Evolutionary conservation across 805 yeast genomes (phyloP).

Genomic region (Cyberlindnera samutprakarnensis): DNA sequence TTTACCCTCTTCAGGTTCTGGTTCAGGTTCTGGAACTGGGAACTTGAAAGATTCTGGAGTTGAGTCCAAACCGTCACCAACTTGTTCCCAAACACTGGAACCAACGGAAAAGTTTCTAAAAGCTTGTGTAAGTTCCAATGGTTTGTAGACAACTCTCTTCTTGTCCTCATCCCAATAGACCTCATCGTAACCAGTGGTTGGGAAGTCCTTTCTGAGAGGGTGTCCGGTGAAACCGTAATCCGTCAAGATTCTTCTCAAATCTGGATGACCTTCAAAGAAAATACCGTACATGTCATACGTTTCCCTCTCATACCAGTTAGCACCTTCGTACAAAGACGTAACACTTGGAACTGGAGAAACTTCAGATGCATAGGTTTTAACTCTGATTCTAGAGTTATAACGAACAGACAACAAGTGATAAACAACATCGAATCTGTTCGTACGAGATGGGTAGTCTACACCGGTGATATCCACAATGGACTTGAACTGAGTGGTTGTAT

Average conservation of each 20-base stretch:
- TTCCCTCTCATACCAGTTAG: slow-evolving; percentile 89
- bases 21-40: slow-evolving; percentile 77
- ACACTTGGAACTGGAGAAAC: slow-evolving; percentile 75
- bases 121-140: slow-evolving; percentile 85
- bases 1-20: slow-evolving; percentile 35
- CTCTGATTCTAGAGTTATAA: slow-evolving; percentile 80
- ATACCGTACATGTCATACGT: slow-evolving; percentile 83
- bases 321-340: slow-evolving; percentile 66
- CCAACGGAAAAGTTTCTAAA: slow-evolving; percentile 88
- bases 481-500: slow-evolving; percentile 76
- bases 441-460: slow-evolving; percentile 78
- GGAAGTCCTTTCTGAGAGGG: slow-evolving; percentile 88
- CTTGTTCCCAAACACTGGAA: slow-evolving; percentile 86
- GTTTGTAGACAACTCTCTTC: slow-evolving; percentile 84
- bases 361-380: slow-evolving; percentile 83
- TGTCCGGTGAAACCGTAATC: slow-evolving; percentile 92
- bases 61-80: slow-evolving; percentile 77
- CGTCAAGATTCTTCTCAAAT: slow-evolving; percentile 81
- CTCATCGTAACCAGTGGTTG: slow-evolving; percentile 87
- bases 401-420: slow-evolving; percentile 76
- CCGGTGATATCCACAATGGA: slow-evolving; percentile 76
- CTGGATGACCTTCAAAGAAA: slow-evolving; percentile 85
- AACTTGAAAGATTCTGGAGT: slow-evolving; percentile 77
- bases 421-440: slow-evolving; percentile 81
- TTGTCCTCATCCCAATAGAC: slow-evolving; percentile 87